Base-by-base conservation (phyloP, 805 yeast genomes). In the Yarrowia sp. region DNA sequence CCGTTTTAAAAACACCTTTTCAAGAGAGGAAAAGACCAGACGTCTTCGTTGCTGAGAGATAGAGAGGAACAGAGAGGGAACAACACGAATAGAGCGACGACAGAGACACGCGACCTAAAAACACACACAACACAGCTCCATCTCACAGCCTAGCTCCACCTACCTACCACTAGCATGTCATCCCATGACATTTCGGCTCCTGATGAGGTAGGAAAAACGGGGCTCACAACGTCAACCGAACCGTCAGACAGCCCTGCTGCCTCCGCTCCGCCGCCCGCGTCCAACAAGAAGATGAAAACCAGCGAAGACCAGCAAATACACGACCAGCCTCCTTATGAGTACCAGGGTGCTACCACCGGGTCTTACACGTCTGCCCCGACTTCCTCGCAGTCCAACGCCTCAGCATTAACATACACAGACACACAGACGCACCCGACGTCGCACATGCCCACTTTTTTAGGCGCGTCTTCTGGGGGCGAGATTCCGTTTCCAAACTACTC, bases 231-330 rank as follows among this genome's bases (percentile, higher is more conserved):
- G 32, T 26, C 32, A 26, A 26, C 4, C 32, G 32, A 26, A 5
- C 32, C 32, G 32, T 26, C 32, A 26, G 32, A 26, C 32, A 26
- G 32, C 40, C 10, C 40, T 10, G 40, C 40, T 38, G 19, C 32
- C 43, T 12, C 45, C 22, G 26, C 49, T 16, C 26, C 22, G 2
- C 59, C 42, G 5, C 43, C 45, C 1, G 59, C 45, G 2, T 16
- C 59, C 59, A 53, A 53, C 59, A 53, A 53, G 35, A 53, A 53
- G 19, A 38, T 40, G 45, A 53, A 53, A 22, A 53, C 59, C 45
- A 22, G 36, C 14, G 36, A 53, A 45, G 59, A 19, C 3, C 59
- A 53, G 36, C 59, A 53, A 19, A 38, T 53, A 19, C 59, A 53
- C 59, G 59, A 53, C 45, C 55, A 32, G 41, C 12, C 35, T 0